Evolutionary conservation across 495 filamentous ascomycete genomes (phyloP).

Genomic region (Penicillium canariense): DNA sequence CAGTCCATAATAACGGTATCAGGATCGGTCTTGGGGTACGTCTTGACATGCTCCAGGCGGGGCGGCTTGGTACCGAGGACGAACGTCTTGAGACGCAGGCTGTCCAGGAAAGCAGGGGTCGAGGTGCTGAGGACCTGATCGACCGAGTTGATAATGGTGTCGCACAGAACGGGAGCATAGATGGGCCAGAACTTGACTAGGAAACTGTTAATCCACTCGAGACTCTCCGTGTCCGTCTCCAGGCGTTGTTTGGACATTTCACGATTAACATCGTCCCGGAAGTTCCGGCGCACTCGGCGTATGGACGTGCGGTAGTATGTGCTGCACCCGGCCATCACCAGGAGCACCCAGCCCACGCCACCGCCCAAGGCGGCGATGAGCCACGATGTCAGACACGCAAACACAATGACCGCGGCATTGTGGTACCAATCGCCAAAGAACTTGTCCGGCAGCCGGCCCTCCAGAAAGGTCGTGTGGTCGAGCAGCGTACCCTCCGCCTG

Average conservation of each 20-base stretch:
- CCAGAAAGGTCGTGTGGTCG: conserved; percentile 86
- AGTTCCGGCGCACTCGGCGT: conserved; percentile 90
- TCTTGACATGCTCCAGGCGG: conserved; percentile 94
- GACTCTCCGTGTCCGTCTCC: conserved; percentile 87
- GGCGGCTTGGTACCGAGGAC: conserved; percentile 92
- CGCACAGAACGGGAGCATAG: conserved; percentile 87
- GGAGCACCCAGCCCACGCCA: conserved; percentile 87
- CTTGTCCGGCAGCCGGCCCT: conserved; percentile 79
- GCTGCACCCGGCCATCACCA: conserved; percentile 85
- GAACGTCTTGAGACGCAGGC: conserved; percentile 86
- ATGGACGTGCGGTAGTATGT: conserved; percentile 98
- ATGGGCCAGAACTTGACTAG: conserved; percentile 99
- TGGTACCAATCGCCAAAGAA: conserved; percentile 99
- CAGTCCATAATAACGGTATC: conserved; percentile 98
- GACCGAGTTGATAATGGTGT: conserved; percentile 87
- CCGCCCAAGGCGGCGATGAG: conserved; percentile 83
- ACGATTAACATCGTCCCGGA: conserved; percentile 89
- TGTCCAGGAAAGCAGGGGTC: conserved; percentile 90
- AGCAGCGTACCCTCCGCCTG: conserved; percentile 64
- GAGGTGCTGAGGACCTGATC: conserved; percentile 92
- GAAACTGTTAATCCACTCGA: conserved; percentile 99
- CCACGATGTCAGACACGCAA: conserved; percentile 91
- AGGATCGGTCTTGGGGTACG: conserved; percentile 92
- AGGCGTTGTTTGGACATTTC: conserved; percentile 86
- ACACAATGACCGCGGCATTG: conserved; percentile 87